Evolutionary conservation across 371 early-diverging fungal genomes (phyloP).

Genomic region (Funneliformis caledonium): DNA sequence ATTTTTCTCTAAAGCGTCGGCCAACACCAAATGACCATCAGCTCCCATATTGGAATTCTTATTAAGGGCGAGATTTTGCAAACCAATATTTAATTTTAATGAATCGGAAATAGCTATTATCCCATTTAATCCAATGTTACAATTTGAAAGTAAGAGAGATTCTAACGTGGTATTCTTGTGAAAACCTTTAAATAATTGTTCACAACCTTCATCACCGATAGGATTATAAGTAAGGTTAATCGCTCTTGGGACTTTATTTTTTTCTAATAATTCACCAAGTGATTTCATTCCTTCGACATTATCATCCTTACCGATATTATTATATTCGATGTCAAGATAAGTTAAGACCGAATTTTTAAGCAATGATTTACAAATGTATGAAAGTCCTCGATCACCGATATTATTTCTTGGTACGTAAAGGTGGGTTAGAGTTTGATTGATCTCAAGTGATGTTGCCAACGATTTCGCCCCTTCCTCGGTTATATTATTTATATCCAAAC

Average conservation of each 20-base stretch:
- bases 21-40: constrained; percentile 50
- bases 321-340: constrained; percentile 48
- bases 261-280: constrained; percentile 44
- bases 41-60: constrained; percentile 49
- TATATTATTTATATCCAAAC: constrained; percentile 49
- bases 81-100: constrained; percentile 42
- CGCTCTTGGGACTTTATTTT: constrained; percentile 45
- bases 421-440: constrained; percentile 48
- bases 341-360: constrained; percentile 42
- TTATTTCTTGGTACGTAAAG: constrained; percentile 51
- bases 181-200: constrained; percentile 43
- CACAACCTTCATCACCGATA: constrained; percentile 39
- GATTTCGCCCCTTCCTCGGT: constrained; percentile 41
- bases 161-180: constrained; percentile 47
- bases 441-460: constrained; percentile 45
- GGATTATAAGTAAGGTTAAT: constrained; percentile 49
- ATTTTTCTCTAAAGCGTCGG: constrained; percentile 45
- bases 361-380: constrained; percentile 44
- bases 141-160: constrained; percentile 47
- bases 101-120: constrained; percentile 43
- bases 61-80: constrained; percentile 47
- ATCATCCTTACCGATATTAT: constrained; percentile 45
- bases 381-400: constrained; percentile 48
- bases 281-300: constrained; percentile 42
- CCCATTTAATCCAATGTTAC: constrained; percentile 44